Base-by-base conservation (phyloP, 768 basidiomycete genomes). In the Pisolithus orientalis region DNA sequence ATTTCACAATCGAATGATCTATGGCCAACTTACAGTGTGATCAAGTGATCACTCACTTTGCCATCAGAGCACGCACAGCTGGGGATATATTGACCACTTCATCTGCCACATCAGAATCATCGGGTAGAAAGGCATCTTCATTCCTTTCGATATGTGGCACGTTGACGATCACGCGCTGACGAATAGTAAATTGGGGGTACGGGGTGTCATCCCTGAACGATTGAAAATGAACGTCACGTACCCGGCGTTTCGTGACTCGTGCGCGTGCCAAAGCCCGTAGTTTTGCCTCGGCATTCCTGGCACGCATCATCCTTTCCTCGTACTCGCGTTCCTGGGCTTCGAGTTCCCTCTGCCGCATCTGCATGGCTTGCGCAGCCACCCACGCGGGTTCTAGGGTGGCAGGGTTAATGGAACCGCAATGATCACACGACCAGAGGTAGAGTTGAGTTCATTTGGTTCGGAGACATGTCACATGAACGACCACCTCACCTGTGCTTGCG, bases 1-100 rank as follows among this genome's bases (percentile, higher is more conserved):
- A 34, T 53, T 38, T 25, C 9, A 44, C 24, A 39, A 50, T 54
- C 37, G 13, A 53, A 42, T 27, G 2, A 13, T 21, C 16, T 27
- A 21, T 39, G 21, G 7, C 24, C 25, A 14, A 32, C 21, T 2
- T 7, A 8, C 9, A 9, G 14, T 24, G 46, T 21, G 21, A 21
- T 14, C 38, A 42, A 49, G 53, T 38, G 13, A 45, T 50, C 43
- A 57, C 78, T 43, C 57, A 93, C 94, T 83, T 87, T 47, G 75
- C 77, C 85, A 95, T 86, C 10, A 95, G 72, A 1, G 82, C 89
- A 27, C 82, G 79, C 6, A 95, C 83, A 39, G 82, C 87, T 2
- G 87, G 83, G 6, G 88, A 87, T 5, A 94, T 74, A 58, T 89
- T 85, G 68, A 72, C 76, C 53, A 68, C 70, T 40, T 71, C 69